These are phyloP conservation scores for Metarhizium humberi DNA, from an alignment of 2,329 filamentous ascomycete genomes.

Conservation along the genomic window DNA sequence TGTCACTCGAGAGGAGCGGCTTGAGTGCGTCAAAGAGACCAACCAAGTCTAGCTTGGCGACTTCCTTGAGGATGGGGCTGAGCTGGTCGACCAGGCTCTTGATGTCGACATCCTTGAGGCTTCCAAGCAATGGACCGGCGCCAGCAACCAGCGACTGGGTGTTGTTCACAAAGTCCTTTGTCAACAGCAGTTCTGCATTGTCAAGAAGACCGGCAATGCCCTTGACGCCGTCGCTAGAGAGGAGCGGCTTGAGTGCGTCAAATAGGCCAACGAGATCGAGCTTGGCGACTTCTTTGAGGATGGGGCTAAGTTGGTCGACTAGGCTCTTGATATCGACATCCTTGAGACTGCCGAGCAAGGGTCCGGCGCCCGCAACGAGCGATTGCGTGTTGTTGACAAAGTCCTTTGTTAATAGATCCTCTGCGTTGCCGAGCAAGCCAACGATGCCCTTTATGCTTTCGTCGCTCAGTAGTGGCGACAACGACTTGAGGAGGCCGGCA, in stretches of 20 bases:
- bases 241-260: constrained; percentile 8
- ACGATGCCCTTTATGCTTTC: constrained; percentile 14
- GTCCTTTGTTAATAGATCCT: constrained; percentile 7
- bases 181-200: constrained; percentile 3
- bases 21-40: constrained; percentile 5
- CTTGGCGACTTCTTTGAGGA: constrained; percentile 14
- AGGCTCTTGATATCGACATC: constrained; percentile 14
- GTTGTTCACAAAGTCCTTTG: constrained; percentile 14
- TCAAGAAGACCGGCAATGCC: constrained; percentile 8
- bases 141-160: constrained; percentile 7
- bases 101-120: constrained; percentile 20
- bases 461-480: constrained; percentile 10
- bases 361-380: constrained; percentile 13
- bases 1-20: constrained; percentile 8
- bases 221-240: constrained; percentile 12
- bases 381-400: constrained; percentile 13
- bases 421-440: constrained; percentile 3
- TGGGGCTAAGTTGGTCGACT: constrained; percentile 13
- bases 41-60: constrained; percentile 3
- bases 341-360: constrained; percentile 25
- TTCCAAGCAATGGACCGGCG: constrained; percentile 23
- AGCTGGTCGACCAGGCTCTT: constrained; percentile 8
- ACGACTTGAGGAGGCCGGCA: constrained; percentile 1
- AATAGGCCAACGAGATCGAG: constrained; percentile 3
- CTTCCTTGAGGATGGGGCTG: constrained; percentile 20